Evolutionary conservation across 2,329 filamentous ascomycete species (phyloP).

Genomic region (Raffaelea arxii): DNA sequence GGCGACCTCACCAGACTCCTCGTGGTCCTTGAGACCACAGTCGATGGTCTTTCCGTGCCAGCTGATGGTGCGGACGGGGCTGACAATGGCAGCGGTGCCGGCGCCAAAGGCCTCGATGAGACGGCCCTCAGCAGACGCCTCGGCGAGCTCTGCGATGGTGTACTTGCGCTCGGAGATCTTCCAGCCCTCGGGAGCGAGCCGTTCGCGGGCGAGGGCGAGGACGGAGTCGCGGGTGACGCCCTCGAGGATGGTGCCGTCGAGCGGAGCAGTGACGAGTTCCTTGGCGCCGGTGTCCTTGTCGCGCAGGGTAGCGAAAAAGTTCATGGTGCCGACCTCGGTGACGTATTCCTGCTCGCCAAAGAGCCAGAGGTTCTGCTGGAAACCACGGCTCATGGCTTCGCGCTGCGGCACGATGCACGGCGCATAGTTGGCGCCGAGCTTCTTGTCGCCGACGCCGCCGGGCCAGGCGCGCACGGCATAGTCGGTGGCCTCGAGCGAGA

Average conservation of each 20-base stretch:
- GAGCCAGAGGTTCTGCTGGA: slow-evolving; percentile 97
- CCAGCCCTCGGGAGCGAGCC: slow-evolving; percentile 79
- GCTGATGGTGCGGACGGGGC: slow-evolving; percentile 78
- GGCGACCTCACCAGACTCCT: slow-evolving; percentile 84
- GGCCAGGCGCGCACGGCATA: slow-evolving; percentile 97
- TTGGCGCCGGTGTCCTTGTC: slow-evolving; percentile 83
- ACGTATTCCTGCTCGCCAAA: slow-evolving; percentile 94
- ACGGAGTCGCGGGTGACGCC: slow-evolving; percentile 92
- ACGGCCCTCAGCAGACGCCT: slow-evolving; percentile 74
- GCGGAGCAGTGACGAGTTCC: slow-evolving; percentile 86
- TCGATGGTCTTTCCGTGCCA: slow-evolving; percentile 76
- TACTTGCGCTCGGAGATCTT: slow-evolving; percentile 80
- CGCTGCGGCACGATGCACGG: slow-evolving; percentile 96
- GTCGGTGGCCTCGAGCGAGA: slow-evolving; percentile 90
- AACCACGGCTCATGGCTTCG: slow-evolving; percentile 80
- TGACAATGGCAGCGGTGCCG: slow-evolving; percentile 89
- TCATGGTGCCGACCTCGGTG: slow-evolving; percentile 98
- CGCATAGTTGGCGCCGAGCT: slow-evolving; percentile 98
- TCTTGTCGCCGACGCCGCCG: slow-evolving; percentile 94
- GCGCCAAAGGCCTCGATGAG: slow-evolving; percentile 89
- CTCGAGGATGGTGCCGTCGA: slow-evolving; percentile 93
- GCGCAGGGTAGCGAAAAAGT: slow-evolving; percentile 81
- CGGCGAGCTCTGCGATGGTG: slow-evolving; percentile 76
- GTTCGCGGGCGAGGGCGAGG: slow-evolving; percentile 74
- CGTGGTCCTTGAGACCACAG: slow-evolving; percentile 68